Evolutionary conservation across 1,284 basidiomycete species (phyloP), one percentile per base, ranked within the genome.

Genomic region (Melampsora larici-populina): DNA sequence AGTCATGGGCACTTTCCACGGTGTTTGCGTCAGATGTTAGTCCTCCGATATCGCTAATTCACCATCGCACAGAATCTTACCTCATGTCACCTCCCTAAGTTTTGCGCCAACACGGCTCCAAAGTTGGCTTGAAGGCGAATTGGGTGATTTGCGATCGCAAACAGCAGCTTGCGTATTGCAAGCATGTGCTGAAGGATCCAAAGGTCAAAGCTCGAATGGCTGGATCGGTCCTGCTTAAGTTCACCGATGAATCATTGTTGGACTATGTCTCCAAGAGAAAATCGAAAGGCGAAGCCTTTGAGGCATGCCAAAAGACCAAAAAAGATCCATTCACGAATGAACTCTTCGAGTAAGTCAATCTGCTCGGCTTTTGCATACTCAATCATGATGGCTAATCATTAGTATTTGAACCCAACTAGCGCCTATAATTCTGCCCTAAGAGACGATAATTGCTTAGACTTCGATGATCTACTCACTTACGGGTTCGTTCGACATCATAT

Each of bases 391-490:
- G 15, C 87, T 86, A 6, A 85, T 89, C 83, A 82, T 81, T 0
- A 68, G 81, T 2, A 75, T 82, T n/a, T 83, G 83, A 68, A 91
- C 83, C 58, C 24, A 26, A 26, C 2, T 24, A 85, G 86, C 29
- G 87, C 89, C 40, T 97, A 96, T 82, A 89, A 93, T 81, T 85
- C 85, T 18, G 85, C 85, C 1, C 86, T 95, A 43, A 85, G 86
- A 58, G 85, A 86, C 29, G 88, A 86, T 78, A 92, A 92, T 79
- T 89, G 91, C 40, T 86, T 96, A 17, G 94, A 97, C 84, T 97
- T 96, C 81, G 94, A 97, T 82, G 94, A 96, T 82, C 85, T 96
- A 29, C 86, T 97, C 0, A 83, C 93, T 0, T 91, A 88, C 81
- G 92, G 84, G 55, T 82, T 78, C 49, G 75, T 64, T 48, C 6